Evolutionary conservation across 1,139 yeast genomes (phyloP).

Genomic region (Nakaseomyces glabratus): DNA sequence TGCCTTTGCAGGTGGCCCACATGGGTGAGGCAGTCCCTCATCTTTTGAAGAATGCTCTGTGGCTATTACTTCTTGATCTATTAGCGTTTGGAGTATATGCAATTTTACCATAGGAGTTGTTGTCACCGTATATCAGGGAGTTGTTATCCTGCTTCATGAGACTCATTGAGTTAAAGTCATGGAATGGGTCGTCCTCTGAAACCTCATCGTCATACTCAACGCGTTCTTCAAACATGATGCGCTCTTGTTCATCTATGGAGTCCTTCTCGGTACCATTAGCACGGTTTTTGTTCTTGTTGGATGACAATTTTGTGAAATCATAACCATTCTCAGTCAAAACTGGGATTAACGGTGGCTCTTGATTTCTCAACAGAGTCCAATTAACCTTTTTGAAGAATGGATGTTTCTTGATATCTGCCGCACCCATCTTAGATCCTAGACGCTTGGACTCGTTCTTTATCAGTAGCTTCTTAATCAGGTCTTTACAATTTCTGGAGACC

Average conservation of each 20-base stretch:
- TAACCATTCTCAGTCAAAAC: constrained; percentile 54
- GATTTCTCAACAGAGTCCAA: constrained; percentile 90
- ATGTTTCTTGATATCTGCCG: constrained; percentile 86
- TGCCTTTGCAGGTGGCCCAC: no score
- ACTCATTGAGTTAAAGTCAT: constrained; percentile 79
- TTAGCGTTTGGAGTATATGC: constrained; percentile 49
- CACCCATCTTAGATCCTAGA: constrained; percentile 86
- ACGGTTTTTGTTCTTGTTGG: constrained; percentile 18
- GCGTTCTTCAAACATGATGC: constrained; percentile 34
- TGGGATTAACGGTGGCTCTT: constrained; percentile 92
- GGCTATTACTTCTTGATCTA: constrained; percentile 35
- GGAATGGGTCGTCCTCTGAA: constrained; percentile 65
- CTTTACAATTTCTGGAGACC: constrained; percentile 67
- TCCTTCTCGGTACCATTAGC: constrained; percentile 10
- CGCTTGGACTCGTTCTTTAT: constrained; percentile 84
- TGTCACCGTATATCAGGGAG: constrained; percentile 43
- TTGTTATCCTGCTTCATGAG: constrained; percentile 62
- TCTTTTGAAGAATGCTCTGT: constrained; percentile 34
- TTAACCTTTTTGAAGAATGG: constrained; percentile 82
- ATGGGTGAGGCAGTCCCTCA: no score
- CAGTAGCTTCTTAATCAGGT: constrained; percentile 65
- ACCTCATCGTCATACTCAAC: constrained; percentile 29
- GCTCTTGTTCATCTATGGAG: constrained; percentile 31
- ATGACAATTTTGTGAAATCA: constrained; percentile 32
- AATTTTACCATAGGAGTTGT: constrained; percentile 53